These are phyloP conservation scores for Globisporangium rhizosaccharum DNA, from an alignment of 352 stramenopile species.

Conservation along the genomic window DNA sequence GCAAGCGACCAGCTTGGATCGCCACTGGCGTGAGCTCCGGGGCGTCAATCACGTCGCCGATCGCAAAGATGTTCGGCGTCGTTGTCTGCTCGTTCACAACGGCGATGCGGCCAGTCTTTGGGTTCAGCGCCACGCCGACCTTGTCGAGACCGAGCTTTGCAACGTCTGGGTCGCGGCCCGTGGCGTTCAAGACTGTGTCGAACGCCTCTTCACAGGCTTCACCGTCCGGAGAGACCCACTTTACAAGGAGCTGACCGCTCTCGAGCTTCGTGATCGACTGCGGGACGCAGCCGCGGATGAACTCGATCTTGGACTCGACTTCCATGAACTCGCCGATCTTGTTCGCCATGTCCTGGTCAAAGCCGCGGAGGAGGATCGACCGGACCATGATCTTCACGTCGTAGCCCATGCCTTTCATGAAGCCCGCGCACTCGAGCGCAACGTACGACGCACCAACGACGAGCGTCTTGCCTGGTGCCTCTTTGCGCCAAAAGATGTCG, in stretches of 20 bases:
- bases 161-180: conserved; percentile 92
- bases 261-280: conserved; percentile 90
- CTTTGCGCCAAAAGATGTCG: conserved; percentile 83
- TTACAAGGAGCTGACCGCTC: conserved; percentile 74
- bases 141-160: conserved; percentile 85
- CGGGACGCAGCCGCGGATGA: conserved; percentile 89
- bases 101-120: conserved; percentile 90
- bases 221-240: conserved; percentile 61
- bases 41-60: conserved; percentile 96
- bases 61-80: conserved; percentile 94
- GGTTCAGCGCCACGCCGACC: conserved; percentile 84
- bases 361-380: conserved; percentile 95
- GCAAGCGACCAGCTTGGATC: conserved; percentile 91
- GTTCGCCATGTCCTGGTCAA: conserved; percentile 96
- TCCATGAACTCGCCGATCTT: conserved; percentile 94
- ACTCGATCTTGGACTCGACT: conserved; percentile 85
- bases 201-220: conserved; percentile 84
- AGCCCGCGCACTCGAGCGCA: conserved; percentile 96
- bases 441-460: conserved; percentile 98
- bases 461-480: conserved; percentile 93
- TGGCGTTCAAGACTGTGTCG: conserved; percentile 95
- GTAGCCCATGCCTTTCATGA: conserved; percentile 93
- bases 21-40: conserved; percentile 98
- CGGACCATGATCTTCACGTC: conserved; percentile 97
- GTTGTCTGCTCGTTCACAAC: conserved; percentile 91